These are phyloP conservation scores for Seiridium unicorne DNA, from an alignment of 2,329 filamentous ascomycete genomes.

Conservation along the genomic window DNA sequence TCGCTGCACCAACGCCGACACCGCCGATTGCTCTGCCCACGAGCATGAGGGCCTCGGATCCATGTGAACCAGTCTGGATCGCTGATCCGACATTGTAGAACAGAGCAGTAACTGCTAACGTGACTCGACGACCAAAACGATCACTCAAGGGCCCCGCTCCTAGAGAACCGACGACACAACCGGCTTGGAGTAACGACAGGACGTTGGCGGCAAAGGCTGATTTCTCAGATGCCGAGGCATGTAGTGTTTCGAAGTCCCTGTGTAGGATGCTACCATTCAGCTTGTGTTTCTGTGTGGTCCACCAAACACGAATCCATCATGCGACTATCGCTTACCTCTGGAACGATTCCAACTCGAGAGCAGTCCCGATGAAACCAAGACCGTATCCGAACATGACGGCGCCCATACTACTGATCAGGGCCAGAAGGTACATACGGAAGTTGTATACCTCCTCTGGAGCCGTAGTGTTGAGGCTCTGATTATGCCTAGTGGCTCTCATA, in stretches of 20 bases:
- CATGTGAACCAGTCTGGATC: constrained; percentile 20
- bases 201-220: constrained; percentile 6
- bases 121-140: constrained; percentile 24
- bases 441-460: constrained; percentile 12
- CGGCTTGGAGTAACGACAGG: constrained; percentile 1
- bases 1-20: constrained; percentile 17
- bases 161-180: constrained; percentile 12
- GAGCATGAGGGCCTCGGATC: constrained; percentile 23
- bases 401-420: constrained; percentile 5
- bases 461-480: not conserved
- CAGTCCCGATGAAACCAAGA: constrained; percentile 49
- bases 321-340: not conserved
- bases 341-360: constrained; percentile 56
- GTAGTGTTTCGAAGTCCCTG: not conserved
- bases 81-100: constrained; percentile 16
- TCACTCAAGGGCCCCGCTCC: constrained; percentile 20
- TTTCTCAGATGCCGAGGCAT: not conserved
- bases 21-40: constrained; percentile 22
- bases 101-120: constrained; percentile 15
- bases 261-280: not conserved
- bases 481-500: too few relatives aligned
- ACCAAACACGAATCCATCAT: not conserved
- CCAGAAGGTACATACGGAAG: not conserved
- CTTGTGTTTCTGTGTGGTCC: not conserved
- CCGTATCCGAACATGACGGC: constrained; percentile 23